Evolutionary conservation across 129 eudicot species (phyloP), one percentile per base, ranked within the genome.

Genomic region (Helichrysum umbraculigerum): DNA sequence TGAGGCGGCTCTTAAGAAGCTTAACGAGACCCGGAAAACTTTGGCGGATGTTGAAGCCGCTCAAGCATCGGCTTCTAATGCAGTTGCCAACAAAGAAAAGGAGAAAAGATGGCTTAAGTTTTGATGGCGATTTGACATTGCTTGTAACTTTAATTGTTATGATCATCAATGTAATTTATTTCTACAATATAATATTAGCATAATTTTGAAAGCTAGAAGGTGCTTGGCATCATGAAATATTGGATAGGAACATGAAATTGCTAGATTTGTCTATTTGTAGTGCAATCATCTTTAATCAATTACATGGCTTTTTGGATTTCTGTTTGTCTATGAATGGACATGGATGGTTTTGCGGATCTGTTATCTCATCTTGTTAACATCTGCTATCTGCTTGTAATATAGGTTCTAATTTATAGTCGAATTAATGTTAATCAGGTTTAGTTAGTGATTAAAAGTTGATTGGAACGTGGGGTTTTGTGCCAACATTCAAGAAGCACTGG

Each of bases 71-170:
- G 87, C 96, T 7, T 90, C 93, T 3, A 85, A 76, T 76, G 97
- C 96, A 32, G 90, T 93, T 74, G 54, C 81, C 7, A 85, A 87
- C 61, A 87, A 90, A 83, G 98, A 90, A 74, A 90, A 81, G 60
- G 98, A 93, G 84, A 88, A 88, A 82, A 87, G 86, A 88, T 93
- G 98, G 98, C 93, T 91, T 7, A 93, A 91, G 85, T 93, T 93
- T 77, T 93, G 81, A 86, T 52, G 54, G 67, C 50, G 28, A 8
- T 25, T 60, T 73, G 60, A 64, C 30, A 56, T 66, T 35, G 63
- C 52, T 28, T 82, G 82, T 72, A 58, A 34, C 37, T 57, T 56
- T 25, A 12, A 66, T 65, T 28, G 63, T 76, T 75, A 75, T 32
- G 10, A 61, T 22, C 11, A 42, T 62, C 21, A 63, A 44, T 32